Evolutionary conservation across 495 filamentous ascomycete species (phyloP).

Genomic region (Hypoxylon fragiforme): DNA sequence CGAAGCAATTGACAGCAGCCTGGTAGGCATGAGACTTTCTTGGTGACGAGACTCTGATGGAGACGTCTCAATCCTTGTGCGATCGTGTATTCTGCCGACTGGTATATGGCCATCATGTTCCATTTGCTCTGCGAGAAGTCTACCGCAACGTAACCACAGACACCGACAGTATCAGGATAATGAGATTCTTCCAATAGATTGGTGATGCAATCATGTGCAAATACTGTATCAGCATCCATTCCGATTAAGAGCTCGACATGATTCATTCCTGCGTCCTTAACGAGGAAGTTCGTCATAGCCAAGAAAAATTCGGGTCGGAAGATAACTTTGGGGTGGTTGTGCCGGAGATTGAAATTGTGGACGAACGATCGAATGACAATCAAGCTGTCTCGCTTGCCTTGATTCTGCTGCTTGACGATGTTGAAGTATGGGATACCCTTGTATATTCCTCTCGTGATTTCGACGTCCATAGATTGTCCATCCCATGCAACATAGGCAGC

Average conservation of each 20-base stretch:
- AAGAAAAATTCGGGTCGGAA: slow-evolving; percentile 34
- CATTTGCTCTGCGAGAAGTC: slow-evolving; percentile 29
- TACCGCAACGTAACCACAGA: slow-evolving; percentile 39
- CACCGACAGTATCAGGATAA: slow-evolving; percentile 32
- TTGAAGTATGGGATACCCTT: slow-evolving; percentile 63
- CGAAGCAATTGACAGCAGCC: slow-evolving; percentile 39
- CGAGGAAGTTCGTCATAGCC: slow-evolving; percentile 27
- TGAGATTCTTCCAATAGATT: slow-evolving; percentile 33
- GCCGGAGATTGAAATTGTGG: slow-evolving; percentile 65
- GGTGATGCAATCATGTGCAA: slow-evolving; percentile 31
- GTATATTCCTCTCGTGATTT: slow-evolving; percentile 74
- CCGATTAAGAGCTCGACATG: slow-evolving; percentile 35
- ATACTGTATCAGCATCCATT: slow-evolving; percentile 42
- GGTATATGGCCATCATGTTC: slow-evolving; percentile 36
- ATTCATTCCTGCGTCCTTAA: slow-evolving; percentile 25
- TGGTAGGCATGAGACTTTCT: slow-evolving; percentile 39
- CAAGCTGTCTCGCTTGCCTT: slow-evolving; percentile 78
- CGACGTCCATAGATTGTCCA: slow-evolving; percentile 72
- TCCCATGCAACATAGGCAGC: slow-evolving; percentile 64
- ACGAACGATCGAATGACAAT: slow-evolving; percentile 78
- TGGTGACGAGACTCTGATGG: slow-evolving; percentile 35
- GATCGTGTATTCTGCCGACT: slow-evolving; percentile 38
- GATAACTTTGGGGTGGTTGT: slow-evolving; percentile 23
- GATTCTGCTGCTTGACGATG: slow-evolving; percentile 70
- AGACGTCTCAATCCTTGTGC: slow-evolving; percentile 38